Evolutionary conservation across 352 stramenopile species (phyloP).

Genomic region (Phytophthora sp.): DNA sequence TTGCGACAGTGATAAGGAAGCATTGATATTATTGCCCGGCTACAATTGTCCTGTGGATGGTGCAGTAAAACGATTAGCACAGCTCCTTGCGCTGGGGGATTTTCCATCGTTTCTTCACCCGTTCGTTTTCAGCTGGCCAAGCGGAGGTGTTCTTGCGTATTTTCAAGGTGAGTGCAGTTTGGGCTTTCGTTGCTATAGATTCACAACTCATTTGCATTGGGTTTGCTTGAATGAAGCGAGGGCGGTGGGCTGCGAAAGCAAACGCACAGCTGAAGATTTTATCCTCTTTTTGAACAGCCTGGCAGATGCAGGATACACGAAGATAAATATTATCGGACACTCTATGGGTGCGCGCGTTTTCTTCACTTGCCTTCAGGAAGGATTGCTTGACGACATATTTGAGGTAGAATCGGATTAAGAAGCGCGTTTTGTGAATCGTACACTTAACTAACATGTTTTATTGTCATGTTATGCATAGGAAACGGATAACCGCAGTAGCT

Average conservation of each 20-base stretch:
- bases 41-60: slow-evolving; percentile 80
- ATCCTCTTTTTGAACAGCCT: slow-evolving; percentile 57
- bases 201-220: background rate
- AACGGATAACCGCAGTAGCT: slow-evolving; percentile 14
- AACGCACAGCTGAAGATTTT: slow-evolving; percentile 51
- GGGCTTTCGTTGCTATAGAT: no score
- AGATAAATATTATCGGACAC: slow-evolving; percentile 69
- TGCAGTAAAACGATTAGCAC: slow-evolving; percentile 56
- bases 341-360: slow-evolving; percentile 72
- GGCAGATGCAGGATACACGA: slow-evolving; percentile 62
- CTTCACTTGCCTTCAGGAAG: slow-evolving; percentile 54
- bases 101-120: slow-evolving; percentile 73
- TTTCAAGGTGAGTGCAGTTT: slow-evolving; percentile 58
- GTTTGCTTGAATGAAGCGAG: slow-evolving; percentile 32
- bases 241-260: slow-evolving; percentile 47
- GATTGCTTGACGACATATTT: slow-evolving; percentile 50
- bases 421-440: background rate
- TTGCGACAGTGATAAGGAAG: slow-evolving; percentile 51
- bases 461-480: slow-evolving; percentile 10
- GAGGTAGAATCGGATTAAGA: slow-evolving; percentile 38
- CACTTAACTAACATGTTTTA: background rate
- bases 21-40: slow-evolving; percentile 67
- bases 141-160: slow-evolving; percentile 61
- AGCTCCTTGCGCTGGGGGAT: slow-evolving; percentile 67
- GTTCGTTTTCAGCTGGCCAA: slow-evolving; percentile 81